Percentiles rank a stretch among this genome's conserved stretches.
Evolutionary conservation across 768 basidiomycete species (phyloP).

Genomic region (Auricularia sp.): DNA sequence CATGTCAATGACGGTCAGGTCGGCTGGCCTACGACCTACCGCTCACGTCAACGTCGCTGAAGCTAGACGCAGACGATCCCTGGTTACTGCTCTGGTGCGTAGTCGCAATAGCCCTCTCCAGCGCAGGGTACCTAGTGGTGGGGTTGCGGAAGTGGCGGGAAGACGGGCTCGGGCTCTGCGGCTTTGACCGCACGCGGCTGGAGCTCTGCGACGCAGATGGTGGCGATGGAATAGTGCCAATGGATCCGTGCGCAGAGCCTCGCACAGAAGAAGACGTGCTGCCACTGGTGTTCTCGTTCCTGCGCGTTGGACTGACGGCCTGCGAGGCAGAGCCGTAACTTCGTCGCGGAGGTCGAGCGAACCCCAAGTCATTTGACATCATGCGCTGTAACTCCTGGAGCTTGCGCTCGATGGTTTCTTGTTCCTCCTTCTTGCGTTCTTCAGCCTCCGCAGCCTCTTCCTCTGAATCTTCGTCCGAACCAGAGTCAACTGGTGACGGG

Average conservation of each 20-base stretch:
- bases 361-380: conserved; percentile 66
- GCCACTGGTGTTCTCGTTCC: conserved; percentile 45
- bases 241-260: conserved; percentile 67
- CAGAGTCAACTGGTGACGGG: conserved; percentile 18
- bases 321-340: neutral
- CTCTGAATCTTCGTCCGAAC: conserved; percentile 33
- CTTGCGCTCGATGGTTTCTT: conserved; percentile 56
- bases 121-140: conserved; percentile 38
- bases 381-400: conserved; percentile 57
- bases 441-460: conserved; percentile 57
- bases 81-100: conserved; percentile 49
- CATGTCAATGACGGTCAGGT: neutral
- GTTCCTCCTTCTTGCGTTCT: conserved; percentile 56
- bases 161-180: conserved; percentile 50
- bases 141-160: conserved; percentile 47
- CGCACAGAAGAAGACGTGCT: conserved; percentile 55
- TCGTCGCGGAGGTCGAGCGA: conserved; percentile 35
- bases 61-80: conserved; percentile 69
- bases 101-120: conserved; percentile 30
- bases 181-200: conserved; percentile 32
- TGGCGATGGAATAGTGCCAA: conserved; percentile 73
- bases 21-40: conserved; percentile 35
- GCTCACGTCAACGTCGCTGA: conserved; percentile 62
- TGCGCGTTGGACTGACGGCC: conserved; percentile 16
- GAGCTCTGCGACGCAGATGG: conserved; percentile 39